A percentile compares a stretch with the other conserved stretches of the same genome.
Conservation (phyloP, 1,284 basidiomycete species). For the Ceratobasidium papillatum region DNA sequence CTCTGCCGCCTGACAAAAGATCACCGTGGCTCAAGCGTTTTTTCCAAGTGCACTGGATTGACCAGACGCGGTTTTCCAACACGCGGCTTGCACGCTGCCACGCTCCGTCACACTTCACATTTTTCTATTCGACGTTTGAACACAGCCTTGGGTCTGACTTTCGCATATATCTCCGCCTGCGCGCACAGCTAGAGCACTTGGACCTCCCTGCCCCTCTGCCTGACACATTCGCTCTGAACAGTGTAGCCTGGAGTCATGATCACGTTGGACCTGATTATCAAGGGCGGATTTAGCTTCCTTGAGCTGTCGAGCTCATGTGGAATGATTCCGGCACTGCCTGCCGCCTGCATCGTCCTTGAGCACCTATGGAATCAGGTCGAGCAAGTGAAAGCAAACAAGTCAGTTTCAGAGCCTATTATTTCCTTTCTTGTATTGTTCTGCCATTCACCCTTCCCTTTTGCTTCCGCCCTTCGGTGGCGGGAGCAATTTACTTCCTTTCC, state of each 20-base stretch:
- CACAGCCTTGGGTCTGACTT: constrained; percentile 6
- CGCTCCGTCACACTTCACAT: background rate
- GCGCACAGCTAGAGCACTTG: constrained; percentile 34
- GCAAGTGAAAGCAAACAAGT: constrained; percentile 34
- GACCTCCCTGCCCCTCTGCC: constrained; percentile 2
- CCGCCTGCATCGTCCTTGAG: constrained; percentile 24
- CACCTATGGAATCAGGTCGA: constrained; percentile 23
- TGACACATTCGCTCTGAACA: too few species aligned
- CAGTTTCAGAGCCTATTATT: background rate
- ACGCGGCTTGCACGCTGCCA: background rate
- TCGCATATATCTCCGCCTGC: constrained; percentile 21
- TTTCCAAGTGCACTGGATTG: background rate
- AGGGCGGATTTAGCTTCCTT: constrained; percentile 13
- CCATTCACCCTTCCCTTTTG: background rate
- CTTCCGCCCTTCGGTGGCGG: background rate
- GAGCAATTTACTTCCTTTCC: background rate
- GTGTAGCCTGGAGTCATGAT: background rate
- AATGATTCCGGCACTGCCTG: constrained; percentile 20
- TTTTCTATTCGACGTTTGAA: constrained; percentile 6
- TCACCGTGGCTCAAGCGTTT: background rate
- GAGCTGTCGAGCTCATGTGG: constrained; percentile 25
- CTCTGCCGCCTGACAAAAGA: background rate
- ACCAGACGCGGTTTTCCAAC: background rate
- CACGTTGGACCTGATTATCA: constrained; percentile 11
- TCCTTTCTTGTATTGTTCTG: constrained; percentile 1